phyloP scores from a whole-genome alignment of 2,329 filamentous ascomycete species.

The Fusarium temperatum region DNA sequence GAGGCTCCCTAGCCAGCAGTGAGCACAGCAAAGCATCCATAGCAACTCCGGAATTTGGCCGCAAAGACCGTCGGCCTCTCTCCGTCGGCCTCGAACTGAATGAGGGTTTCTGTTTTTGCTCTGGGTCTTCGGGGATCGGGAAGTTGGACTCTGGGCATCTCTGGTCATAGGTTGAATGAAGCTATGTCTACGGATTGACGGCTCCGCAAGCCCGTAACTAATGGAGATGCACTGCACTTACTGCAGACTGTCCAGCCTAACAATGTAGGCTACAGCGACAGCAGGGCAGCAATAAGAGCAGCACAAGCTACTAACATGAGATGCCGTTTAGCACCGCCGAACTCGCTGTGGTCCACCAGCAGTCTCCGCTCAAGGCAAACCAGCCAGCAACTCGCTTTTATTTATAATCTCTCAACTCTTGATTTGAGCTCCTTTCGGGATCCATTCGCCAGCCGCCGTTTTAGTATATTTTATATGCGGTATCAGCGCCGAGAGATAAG shows the following conservation, averaged over 20 bases:
- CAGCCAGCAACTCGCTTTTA: slow-evolving; percentile 37
- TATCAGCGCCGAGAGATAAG: slow-evolving; percentile 37
- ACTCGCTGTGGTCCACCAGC: slow-evolving; percentile 36
- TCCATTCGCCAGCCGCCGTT: slow-evolving; percentile 28
- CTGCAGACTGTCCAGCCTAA: not conserved
- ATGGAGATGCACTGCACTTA: slow-evolving; percentile 1
- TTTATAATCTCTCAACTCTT: slow-evolving; percentile 44
- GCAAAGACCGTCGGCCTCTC: slow-evolving; percentile 22
- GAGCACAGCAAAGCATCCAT: not conserved
- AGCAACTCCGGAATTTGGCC: slow-evolving; percentile 24
- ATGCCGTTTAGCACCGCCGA: slow-evolving; percentile 34
- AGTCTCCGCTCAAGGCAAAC: slow-evolving; percentile 29
- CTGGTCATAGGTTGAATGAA: slow-evolving; percentile 17
- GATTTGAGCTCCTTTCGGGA: slow-evolving; percentile 34
- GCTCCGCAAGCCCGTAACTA: slow-evolving; percentile 32
- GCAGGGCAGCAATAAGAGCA: not conserved
- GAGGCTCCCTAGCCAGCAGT: slow-evolving; percentile 8
- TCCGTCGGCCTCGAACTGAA: slow-evolving; percentile 5
- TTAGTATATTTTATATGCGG: slow-evolving; percentile 15
- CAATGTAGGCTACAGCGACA: not conserved
- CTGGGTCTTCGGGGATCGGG: slow-evolving; percentile 31
- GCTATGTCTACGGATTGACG: slow-evolving; percentile 15
- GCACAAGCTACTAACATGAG: not conserved
- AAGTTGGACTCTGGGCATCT: slow-evolving; percentile 14
- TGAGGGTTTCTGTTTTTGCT: slow-evolving; percentile 6